Evolutionary conservation across 148 eudicot genomes (phyloP), one percentile per base, ranked within the genome.

Genomic region (Fagopyrum esculentum): DNA sequence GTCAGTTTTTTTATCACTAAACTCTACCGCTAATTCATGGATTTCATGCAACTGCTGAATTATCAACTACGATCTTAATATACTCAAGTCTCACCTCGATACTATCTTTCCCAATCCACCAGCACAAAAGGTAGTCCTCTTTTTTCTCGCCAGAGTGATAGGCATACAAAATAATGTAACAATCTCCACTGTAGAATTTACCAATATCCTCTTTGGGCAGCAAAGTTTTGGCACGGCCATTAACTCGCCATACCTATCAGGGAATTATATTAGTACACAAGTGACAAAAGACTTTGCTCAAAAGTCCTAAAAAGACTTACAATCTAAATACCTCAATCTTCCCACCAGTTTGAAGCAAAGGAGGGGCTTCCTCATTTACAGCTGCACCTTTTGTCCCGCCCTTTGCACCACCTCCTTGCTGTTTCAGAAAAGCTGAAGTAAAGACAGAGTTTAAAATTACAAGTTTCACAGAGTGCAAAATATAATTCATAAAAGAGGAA

Each of bases 21-120:
- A 15, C 17, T 35, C 40, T 35, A 54, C 52, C 7, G 12, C 52
- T 49, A 9, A 49, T 49, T 49, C 12, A 49, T 49, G 40, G 40
- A 35, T 35, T 49, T 7, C 52, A 49, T 49, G 52, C 52, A 49
- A 9, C 9, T 49, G 9, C 52, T 49, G 52, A 49, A 49, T 49
- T 49, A 49, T 9, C 52, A 49, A 49, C 40, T 35, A 49, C 6
- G 52, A 49, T 49, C 52, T 49, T 49, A 12, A 49, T 8, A 9
- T 8, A 49, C 52, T 49, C 12, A 49, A 7, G 52, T 49, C 52
- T 49, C 52, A 94, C 98, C 96, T 94, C 97, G 78, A 89, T 79
- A 79, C 97, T 94, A 82, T 94, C 97, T 76, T 90, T 94, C 55
- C 98, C 98, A 64, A 90, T 90, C 98, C 98, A 94, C 84, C 85